Percentiles rank a stretch among this genome's conserved stretches.
Evolutionary conservation across 2,329 filamentous ascomycete genomes (phyloP).

Genomic region (Echinosphaeria canescens): DNA sequence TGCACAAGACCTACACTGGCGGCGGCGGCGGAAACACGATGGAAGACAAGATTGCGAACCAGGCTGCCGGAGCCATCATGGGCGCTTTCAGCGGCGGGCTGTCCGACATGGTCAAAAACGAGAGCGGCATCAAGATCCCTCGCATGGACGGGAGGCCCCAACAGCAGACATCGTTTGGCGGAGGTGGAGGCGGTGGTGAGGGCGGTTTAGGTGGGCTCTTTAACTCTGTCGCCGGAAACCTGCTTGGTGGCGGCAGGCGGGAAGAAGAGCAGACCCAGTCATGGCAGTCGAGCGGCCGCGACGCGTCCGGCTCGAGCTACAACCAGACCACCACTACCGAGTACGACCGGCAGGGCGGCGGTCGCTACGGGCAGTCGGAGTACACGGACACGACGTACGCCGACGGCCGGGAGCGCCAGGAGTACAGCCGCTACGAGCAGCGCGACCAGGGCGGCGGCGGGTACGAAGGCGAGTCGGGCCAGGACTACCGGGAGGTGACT

Average conservation of each 20-base stretch:
- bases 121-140: slow-evolving; percentile 18
- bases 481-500: slow-evolving; percentile 7
- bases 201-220: slow-evolving; percentile 50
- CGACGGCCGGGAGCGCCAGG: slow-evolving; percentile 31
- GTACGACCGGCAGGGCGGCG: slow-evolving; percentile 31
- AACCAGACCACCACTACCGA: slow-evolving; percentile 38
- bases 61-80: slow-evolving; percentile 32
- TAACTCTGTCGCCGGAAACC: slow-evolving; percentile 36
- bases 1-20: slow-evolving; percentile 41
- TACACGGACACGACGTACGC: slow-evolving; percentile 34
- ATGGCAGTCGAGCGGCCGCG: slow-evolving; percentile 22
- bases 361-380: slow-evolving; percentile 39
- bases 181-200: slow-evolving; percentile 31
- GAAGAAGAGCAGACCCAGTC: slow-evolving; percentile 28
- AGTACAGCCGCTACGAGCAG: slow-evolving; percentile 42
- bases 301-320: slow-evolving; percentile 37
- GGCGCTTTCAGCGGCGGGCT: slow-evolving; percentile 31
- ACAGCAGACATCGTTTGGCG: slow-evolving; percentile 15
- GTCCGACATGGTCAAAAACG: slow-evolving; percentile 20
- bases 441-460: slow-evolving; percentile 16
- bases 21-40: slow-evolving; percentile 20
- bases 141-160: slow-evolving; percentile 7
- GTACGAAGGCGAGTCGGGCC: slow-evolving; percentile 8
- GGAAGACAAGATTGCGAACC: slow-evolving; percentile 32
- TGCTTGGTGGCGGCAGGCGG: slow-evolving; percentile 23